Evolutionary conservation across 2,329 filamentous ascomycete genomes (phyloP), one percentile per base, ranked within the genome.

Genomic region (Mycogone perniciosa): DNA sequence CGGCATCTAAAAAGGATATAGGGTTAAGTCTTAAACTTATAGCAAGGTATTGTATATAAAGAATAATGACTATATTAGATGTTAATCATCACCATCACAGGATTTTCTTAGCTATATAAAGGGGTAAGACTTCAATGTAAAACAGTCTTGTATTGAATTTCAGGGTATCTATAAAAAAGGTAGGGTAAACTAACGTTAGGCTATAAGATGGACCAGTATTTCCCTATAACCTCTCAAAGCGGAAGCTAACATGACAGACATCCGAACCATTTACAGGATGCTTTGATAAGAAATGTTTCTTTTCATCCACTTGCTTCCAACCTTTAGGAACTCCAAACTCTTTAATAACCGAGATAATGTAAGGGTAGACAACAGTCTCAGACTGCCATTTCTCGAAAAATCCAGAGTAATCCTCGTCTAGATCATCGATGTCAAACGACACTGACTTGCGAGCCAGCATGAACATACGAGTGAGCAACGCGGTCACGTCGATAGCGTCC

Each of bases 1-100:
- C 83, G 82, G 56, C 85, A 89, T 1, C 64, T 62, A 20, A 20
- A 20, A 3, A 20, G 3, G 20, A 20, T 20, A 20, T 20, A 20
- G 20, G 20, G 2, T 20, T 20, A 20, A 20, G 20, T 3, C 20
- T 20, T 20, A 3, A 20, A 20, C 20, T 20, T 20, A 20, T 3
- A 20, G 3, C 3, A 20, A 20, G 20, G 20, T 20, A 20, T 20
- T 20, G 2, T 20, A 20, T 20, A 20, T 20, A 20, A 20, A 20
- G 2, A 20, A 20, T 20, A 20, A 20, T 20, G 20, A 20, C 20
- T 20, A 20, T 20, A 20, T 20, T 20, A 20, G 3, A 20, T 20
- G 20, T 20, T 20, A 20, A 20, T 20, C 2, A 20, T 20, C 2
- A 20, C 2, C 20, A 20, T 20, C 3, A 20, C 20, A 20, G 20